phyloP scores from a whole-genome alignment of 352 stramenopile species.

The Pythium rhizo-oryzae region DNA sequence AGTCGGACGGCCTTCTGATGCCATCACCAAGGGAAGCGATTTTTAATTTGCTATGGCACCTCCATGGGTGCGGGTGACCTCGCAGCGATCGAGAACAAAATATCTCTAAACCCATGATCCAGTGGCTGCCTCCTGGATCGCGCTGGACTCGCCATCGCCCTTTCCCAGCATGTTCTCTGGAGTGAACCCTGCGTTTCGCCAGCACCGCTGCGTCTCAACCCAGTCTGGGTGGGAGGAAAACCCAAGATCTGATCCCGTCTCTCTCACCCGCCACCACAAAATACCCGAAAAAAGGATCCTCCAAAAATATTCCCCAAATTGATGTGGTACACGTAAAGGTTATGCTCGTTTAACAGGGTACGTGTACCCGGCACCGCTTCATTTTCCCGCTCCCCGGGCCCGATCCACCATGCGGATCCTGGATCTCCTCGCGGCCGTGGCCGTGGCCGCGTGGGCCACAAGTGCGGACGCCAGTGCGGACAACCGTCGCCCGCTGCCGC shows the following conservation, averaged over 20 bases:
- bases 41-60: too few relatives aligned
- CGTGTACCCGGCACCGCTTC: not conserved
- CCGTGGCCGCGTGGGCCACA: not conserved
- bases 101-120: too few relatives aligned
- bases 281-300: too few relatives aligned
- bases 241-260: not conserved
- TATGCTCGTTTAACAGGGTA: not conserved
- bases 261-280: too few relatives aligned
- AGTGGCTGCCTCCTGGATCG: not conserved
- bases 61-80: too few relatives aligned
- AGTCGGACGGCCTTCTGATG: not conserved
- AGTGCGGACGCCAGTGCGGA: too few relatives aligned
- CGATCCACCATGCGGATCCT: not conserved
- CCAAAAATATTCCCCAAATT: not conserved
- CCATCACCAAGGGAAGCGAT: too few relatives aligned
- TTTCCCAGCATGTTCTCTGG: not conserved
- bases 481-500: slow-evolving; percentile 13
- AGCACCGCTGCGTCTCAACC: too few relatives aligned
- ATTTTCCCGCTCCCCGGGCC: not conserved
- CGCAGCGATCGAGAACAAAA: too few relatives aligned
- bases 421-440: not conserved
- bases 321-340: not conserved
- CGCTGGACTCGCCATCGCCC: not conserved
- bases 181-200: not conserved
- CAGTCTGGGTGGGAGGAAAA: not conserved